Percentiles rank a stretch among this genome's conserved stretches.
Evolutionary conservation across 2,329 filamentous ascomycete genomes (phyloP).

Genomic region (Diatrype stigma): DNA sequence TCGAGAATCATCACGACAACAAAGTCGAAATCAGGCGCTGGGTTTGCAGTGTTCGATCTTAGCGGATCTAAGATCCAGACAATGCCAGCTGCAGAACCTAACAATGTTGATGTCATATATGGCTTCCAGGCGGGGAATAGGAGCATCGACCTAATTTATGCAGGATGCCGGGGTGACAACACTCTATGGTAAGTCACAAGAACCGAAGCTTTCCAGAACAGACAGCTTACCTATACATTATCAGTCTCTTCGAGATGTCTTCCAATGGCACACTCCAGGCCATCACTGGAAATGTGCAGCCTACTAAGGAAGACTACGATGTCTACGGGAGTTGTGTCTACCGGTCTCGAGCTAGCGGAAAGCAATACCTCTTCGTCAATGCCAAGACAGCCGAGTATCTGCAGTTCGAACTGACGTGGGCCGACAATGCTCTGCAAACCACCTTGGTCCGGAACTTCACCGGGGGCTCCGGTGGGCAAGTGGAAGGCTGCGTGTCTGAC

Average conservation of each 20-base stretch:
- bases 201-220: not conserved
- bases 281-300: slow-evolving; percentile 43
- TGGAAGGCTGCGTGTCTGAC: slow-evolving; percentile 51
- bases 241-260: slow-evolving; percentile 46
- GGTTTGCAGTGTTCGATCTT: slow-evolving; percentile 46
- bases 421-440: slow-evolving; percentile 38
- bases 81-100: slow-evolving; percentile 42
- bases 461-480: slow-evolving; percentile 47
- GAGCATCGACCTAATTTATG: slow-evolving; percentile 44
- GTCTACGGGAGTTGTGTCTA: slow-evolving; percentile 52
- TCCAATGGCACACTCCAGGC: slow-evolving; percentile 38
- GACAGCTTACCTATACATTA: not conserved
- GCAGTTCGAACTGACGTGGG: slow-evolving; percentile 44
- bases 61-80: slow-evolving; percentile 43
- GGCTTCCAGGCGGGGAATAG: slow-evolving; percentile 39
- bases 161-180: slow-evolving; percentile 46
- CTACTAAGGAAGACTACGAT: slow-evolving; percentile 38
- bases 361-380: slow-evolving; percentile 52
- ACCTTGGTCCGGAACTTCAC: slow-evolving; percentile 47
- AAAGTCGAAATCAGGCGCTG: slow-evolving; percentile 45
- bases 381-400: slow-evolving; percentile 50
- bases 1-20: slow-evolving; percentile 50
- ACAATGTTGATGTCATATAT: slow-evolving; percentile 53
- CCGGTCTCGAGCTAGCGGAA: slow-evolving; percentile 40
- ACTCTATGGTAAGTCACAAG: slow-evolving; percentile 43